Evolutionary conservation across 345 rosid species (phyloP), one percentile per base, ranked within the genome.

Genomic region (Rhodamnia rubescens): DNA sequence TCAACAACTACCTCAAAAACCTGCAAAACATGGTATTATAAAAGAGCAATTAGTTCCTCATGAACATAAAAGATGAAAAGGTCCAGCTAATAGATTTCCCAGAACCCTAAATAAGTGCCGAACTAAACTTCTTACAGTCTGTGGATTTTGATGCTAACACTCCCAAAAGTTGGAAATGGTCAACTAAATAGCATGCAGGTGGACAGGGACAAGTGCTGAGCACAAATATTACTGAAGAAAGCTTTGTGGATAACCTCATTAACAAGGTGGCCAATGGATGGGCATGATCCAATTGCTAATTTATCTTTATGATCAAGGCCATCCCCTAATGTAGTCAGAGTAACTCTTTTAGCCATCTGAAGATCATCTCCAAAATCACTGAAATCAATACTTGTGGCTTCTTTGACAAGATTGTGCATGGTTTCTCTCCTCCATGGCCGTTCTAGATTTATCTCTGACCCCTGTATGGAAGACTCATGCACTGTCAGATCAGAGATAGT

Each of bases 391-490:
- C 96, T 95, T 47, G 96, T 90, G 81, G 88, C 88, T 90, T 95
- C 98, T 90, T 93, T 91, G 78, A 95, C 98, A 84, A 97, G 98
- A 90, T 95, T 95, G 89, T 95, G 96, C 98, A 97, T 97, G 81
- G 95, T 97, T 94, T 95, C 98, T 86, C 97, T 93, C 91, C 95
- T 92, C 99, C 98, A 97, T 50, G 99, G 99, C 84, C 93, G 90
- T 89, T 95, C 95, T 42, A 95, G 92, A 87, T 90, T 90, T 88
- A 97, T 95, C 89, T 94, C 95, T 22, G 88, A 56, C 78, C 98
- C 98, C 99, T 97, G 90, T 8, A 52, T 83, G 78, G 85, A 82
- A 82, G 14, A 57, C 47, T 82, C 42, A 7, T 42, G 27, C 82
- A 40, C 29, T 69, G 47, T 69, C 78, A 32, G 13, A 69, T 69